Conservation (phyloP, 306 rosid species). For the Casuarina cunninghamiana region DNA sequence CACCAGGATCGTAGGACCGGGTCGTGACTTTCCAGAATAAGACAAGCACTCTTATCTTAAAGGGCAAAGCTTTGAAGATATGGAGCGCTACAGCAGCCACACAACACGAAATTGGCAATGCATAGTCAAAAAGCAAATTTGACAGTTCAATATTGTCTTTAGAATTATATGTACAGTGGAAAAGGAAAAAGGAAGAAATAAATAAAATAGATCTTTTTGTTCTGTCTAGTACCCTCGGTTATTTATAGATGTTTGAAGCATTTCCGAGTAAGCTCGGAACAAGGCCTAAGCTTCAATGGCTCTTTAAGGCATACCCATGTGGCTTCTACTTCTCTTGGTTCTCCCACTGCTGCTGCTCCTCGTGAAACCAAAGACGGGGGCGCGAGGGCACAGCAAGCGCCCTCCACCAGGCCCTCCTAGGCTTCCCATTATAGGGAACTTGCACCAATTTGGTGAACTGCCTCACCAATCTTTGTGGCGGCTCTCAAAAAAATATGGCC, state of each 20-base stretch:
- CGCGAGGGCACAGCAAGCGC: neutral
- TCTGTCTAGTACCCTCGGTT: neutral
- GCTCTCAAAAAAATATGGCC: slow-evolving; percentile 32
- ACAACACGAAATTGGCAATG: too few species aligned
- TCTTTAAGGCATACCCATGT: neutral
- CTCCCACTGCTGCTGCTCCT: slow-evolving; percentile 5
- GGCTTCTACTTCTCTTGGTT: neutral
- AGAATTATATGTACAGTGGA: too few species aligned
- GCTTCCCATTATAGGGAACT: slow-evolving; percentile 46
- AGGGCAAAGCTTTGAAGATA: too few species aligned
- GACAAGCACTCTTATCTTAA: too few species aligned
- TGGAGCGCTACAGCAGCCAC: too few species aligned
- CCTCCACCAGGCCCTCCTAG: slow-evolving; percentile 39
- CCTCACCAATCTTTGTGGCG: slow-evolving; percentile 26
- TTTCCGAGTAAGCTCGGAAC: neutral
- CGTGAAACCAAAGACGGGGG: neutral
- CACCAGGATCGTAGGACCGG: too few species aligned
- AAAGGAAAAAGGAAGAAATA: neutral
- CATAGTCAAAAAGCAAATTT: too few species aligned
- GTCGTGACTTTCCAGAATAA: too few species aligned
- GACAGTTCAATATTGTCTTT: too few species aligned
- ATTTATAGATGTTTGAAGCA: neutral
- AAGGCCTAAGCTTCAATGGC: neutral
- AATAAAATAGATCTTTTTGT: neutral
- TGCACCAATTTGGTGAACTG: slow-evolving; percentile 36